A percentile compares a stretch with the other conserved stretches of the same genome.
Evolutionary conservation across 164 flowering plant species (phyloP).

Genomic region (Macadamia integrifolia): DNA sequence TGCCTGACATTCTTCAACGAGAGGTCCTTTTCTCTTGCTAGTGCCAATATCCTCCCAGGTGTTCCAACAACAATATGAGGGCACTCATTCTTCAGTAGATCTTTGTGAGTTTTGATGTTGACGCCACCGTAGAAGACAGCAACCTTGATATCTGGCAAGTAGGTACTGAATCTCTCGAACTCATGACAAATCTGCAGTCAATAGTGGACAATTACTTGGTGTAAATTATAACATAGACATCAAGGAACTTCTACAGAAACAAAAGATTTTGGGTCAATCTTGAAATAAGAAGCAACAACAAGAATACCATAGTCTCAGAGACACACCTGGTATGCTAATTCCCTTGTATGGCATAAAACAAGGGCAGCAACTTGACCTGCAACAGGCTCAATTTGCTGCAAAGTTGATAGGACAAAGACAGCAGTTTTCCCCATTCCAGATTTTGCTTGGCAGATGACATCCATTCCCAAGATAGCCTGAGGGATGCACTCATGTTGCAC

Average conservation of each 20-base stretch:
- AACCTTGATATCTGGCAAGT: conserved; percentile 78
- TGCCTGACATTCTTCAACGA: conserved; percentile 89
- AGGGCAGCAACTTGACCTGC: conserved; percentile 97
- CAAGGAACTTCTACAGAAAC: neutral
- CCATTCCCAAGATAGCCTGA: conserved; percentile 98
- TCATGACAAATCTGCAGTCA: conserved; percentile 82
- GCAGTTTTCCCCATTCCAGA: conserved; percentile 99
- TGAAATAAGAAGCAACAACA: neutral
- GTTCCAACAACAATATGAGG: conserved; percentile 99
- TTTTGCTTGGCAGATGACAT: conserved; percentile 98
- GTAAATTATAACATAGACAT: neutral
- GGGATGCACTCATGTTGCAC: conserved; percentile 99
- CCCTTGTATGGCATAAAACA: conserved; percentile 96
- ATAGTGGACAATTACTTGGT: neutral
- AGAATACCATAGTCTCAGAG: neutral
- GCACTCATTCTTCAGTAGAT: conserved; percentile 86
- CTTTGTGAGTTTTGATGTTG: conserved; percentile 77
- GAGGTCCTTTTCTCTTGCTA: conserved; percentile 90
- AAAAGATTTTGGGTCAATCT: neutral
- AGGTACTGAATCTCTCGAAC: conserved; percentile 91
- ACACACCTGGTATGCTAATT: conserved; percentile 91
- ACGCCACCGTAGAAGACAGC: conserved; percentile 98
- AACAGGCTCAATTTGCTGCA: conserved; percentile 91
- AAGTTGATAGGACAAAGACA: conserved; percentile 83
- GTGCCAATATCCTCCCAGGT: conserved; percentile 86